Base-by-base conservation (phyloP, 2,329 filamentous ascomycete genomes). In the Alternaria dauci region DNA sequence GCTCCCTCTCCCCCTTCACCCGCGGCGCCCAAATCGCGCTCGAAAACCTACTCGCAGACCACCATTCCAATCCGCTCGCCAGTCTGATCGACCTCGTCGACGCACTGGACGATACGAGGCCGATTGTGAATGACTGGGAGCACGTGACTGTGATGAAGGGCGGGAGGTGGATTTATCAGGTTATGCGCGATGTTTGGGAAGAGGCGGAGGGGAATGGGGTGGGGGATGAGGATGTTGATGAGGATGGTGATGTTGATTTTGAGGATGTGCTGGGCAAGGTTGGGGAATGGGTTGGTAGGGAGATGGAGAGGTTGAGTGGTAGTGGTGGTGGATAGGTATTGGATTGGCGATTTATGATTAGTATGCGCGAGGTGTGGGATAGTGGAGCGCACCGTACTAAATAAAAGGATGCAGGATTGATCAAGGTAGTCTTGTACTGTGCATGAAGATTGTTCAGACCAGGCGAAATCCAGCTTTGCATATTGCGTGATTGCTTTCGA, bases 11-110 rank as follows among this genome's bases (percentile, higher is more conserved):
- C 30, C 36, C 26, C n/a, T 65, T 65, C 44, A 41, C 51, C 39
- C 44, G 23, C 28, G 59, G 62, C 26, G 51, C 48, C 0, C 14
- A 3, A 5, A 62, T 65, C 20, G 59, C 62, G 0, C 41, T 65
- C 1, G 53, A 57, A 43, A 65, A 65, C 30, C 39, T 65, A 0
- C 23, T 58, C 1, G 23, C 28, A 2, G 59, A 65, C n/a, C 41
- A 57, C 30, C 14, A 32, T 2, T 32, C 39, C 2, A 18, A 50
- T 8, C 43, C 52, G 0, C 4, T 36, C 0, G 14, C 11, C 20
- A 28, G 2, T 0, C 14, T 61, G 18, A 51, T 47, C 1, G 54
- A 50, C 1, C 8, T 62, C 0, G 23, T 62, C 0, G 32, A 58
- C 2, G 48, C 62, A 1, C 38, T 65, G 8, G 52, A 59, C 1